These are phyloP conservation scores for Dactylellina leptospora DNA, from an alignment of 2,329 filamentous ascomycete species.

Conservation along the genomic window DNA sequence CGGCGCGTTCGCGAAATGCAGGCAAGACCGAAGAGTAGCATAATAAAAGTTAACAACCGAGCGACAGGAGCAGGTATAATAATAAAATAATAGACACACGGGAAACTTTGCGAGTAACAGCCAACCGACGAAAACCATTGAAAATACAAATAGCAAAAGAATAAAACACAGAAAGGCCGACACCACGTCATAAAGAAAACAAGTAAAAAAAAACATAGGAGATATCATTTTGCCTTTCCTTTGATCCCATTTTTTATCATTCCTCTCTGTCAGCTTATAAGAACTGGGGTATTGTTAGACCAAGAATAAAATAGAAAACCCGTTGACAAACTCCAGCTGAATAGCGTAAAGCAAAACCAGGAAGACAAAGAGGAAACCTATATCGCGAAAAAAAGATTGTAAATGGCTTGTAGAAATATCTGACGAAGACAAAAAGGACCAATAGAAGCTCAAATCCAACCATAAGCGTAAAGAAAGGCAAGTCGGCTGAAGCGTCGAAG, in stretches of 20 bases:
- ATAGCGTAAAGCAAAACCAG: neutral
- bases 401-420: neutral
- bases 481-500: conserved; percentile 3
- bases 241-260: neutral
- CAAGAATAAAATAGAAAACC: neutral
- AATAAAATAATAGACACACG: too few species aligned
- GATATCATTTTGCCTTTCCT: neutral
- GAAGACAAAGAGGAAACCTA: neutral
- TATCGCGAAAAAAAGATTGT: neutral
- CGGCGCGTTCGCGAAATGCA: neutral
- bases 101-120: too few species aligned
- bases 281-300: conserved; percentile 1
- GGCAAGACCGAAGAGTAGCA: neutral
- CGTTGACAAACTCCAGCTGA: neutral
- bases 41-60: neutral
- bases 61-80: too few species aligned
- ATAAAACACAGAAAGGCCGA: neutral
- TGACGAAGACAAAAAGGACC: neutral
- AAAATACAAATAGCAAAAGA: too few species aligned
- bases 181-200: neutral
- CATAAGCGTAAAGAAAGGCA: neutral
- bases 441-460: neutral
- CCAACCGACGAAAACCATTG: too few species aligned
- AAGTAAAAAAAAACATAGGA: neutral
- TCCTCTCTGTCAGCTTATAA: neutral